Conservation (phyloP, 192 early-diverging fungal genomes). For the Obelidium mucronatum region DNA sequence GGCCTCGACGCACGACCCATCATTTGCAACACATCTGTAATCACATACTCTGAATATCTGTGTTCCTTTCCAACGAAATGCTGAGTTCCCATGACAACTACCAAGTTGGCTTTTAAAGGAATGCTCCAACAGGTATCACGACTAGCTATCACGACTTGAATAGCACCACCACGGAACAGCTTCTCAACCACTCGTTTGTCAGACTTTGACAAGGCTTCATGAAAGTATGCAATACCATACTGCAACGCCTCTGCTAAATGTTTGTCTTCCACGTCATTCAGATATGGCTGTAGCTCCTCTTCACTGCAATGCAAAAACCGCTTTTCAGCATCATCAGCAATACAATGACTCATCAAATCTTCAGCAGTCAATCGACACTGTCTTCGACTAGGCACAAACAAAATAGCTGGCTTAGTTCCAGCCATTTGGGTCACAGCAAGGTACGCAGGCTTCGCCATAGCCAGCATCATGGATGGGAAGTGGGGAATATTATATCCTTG, state of each 20-base stretch:
- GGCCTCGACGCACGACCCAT: slow-evolving; percentile 90
- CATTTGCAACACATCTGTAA: slow-evolving; percentile 98
- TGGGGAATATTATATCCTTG: slow-evolving; percentile 91
- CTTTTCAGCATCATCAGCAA: slow-evolving; percentile 76
- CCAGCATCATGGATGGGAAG: slow-evolving; percentile 94
- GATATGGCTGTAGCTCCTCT: slow-evolving; percentile 64
- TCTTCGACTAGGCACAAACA: slow-evolving; percentile 92
- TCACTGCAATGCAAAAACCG: slow-evolving; percentile 77
- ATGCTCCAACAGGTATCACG: slow-evolving; percentile 94
- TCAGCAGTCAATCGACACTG: slow-evolving; percentile 87
- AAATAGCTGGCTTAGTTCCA: slow-evolving; percentile 71
- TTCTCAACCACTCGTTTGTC: slow-evolving; percentile 78
- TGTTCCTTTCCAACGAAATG: slow-evolving; percentile 94
- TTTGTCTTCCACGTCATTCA: slow-evolving; percentile 77
- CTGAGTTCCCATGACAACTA: slow-evolving; percentile 97
- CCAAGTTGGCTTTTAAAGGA: slow-evolving; percentile 80
- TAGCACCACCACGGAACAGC: slow-evolving; percentile 76
- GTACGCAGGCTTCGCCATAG: slow-evolving; percentile 89
- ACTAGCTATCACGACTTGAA: slow-evolving; percentile 91
- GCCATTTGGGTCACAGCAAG: slow-evolving; percentile 74
- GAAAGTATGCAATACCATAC: slow-evolving; percentile 89
- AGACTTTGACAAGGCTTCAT: slow-evolving; percentile 82
- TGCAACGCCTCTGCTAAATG: slow-evolving; percentile 72
- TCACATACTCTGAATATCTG: slow-evolving; percentile 93
- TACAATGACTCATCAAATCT: slow-evolving; percentile 82